phyloP scores from a whole-genome alignment of 1,284 basidiomycete genomes.

The Melampsora americana region DNA sequence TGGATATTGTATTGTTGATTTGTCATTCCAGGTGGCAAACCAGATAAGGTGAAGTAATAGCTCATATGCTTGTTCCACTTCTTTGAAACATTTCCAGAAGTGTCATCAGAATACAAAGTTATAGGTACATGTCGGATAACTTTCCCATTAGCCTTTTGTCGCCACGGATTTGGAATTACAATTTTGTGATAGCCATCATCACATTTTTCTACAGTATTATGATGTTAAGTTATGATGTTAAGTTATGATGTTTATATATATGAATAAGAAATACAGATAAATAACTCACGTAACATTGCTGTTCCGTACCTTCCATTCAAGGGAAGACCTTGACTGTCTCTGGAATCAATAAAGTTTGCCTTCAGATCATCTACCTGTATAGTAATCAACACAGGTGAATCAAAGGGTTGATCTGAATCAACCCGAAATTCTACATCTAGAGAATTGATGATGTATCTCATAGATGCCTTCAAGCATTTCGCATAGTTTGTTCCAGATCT shows the following conservation, averaged over 20 bases:
- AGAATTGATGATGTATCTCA: not conserved
- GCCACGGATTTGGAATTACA: conserved; percentile 8
- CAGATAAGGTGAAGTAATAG: not conserved
- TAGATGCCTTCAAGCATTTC: not conserved
- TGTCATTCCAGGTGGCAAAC: not conserved
- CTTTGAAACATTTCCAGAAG: conserved; percentile 13
- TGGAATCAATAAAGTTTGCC: not conserved
- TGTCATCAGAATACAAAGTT: conserved; percentile 12
- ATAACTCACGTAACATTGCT: not conserved
- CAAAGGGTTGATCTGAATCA: not conserved
- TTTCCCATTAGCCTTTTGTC: not conserved
- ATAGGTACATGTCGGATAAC: conserved; percentile 8
- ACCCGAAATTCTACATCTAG: not conserved
- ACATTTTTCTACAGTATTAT: no score
- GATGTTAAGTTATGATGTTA: not conserved
- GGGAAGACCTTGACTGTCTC: not conserved
- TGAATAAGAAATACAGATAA: no score
- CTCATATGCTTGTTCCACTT: no score
- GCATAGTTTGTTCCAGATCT: not conserved
- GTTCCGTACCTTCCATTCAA: not conserved
- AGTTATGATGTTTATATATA: not conserved
- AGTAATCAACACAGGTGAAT: not conserved
- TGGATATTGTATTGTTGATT: conserved; percentile 16
- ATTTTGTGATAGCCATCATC: not conserved
- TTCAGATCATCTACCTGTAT: not conserved